Conservation (phyloP, 805 yeast genomes). For the Candida sonorensis region DNA sequence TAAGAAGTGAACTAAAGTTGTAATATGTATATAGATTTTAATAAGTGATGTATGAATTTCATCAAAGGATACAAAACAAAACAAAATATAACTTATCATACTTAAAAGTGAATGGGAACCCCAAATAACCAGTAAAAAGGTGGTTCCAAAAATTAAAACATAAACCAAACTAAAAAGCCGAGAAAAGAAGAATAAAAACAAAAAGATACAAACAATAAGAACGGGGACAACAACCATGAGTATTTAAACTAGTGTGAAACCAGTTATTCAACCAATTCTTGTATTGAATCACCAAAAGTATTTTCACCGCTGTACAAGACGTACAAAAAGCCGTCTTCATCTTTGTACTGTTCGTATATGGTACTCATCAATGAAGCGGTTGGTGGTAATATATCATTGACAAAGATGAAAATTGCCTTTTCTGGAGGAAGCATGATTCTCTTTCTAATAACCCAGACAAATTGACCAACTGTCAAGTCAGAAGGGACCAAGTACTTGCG, state of each 20-base stretch:
- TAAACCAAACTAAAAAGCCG: too few relatives aligned
- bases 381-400: slow-evolving; percentile 94
- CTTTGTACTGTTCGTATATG: slow-evolving; percentile 94
- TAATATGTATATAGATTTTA: too few relatives aligned
- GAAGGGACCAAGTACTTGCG: slow-evolving; percentile 95
- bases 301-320: slow-evolving; percentile 96
- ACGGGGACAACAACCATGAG: not conserved
- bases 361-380: slow-evolving; percentile 96
- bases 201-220: not conserved
- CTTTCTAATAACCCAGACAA: slow-evolving; percentile 94
- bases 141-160: too few relatives aligned
- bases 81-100: too few relatives aligned
- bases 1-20: too few relatives aligned
- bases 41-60: too few relatives aligned
- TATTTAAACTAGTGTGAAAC: too few relatives aligned
- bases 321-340: slow-evolving; percentile 94
- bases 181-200: not conserved
- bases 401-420: slow-evolving; percentile 96
- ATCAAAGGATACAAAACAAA: too few relatives aligned
- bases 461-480: slow-evolving; percentile 95
- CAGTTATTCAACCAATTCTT: slow-evolving; percentile 16
- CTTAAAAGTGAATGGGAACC: too few relatives aligned
- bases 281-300: slow-evolving; percentile 66
- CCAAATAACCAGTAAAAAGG: too few relatives aligned
- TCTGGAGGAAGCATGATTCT: slow-evolving; percentile 94